Evolutionary conservation across 371 early-diverging fungal species (phyloP), one percentile per base, ranked within the genome.

Genomic region (Lichtheimia ornata): DNA sequence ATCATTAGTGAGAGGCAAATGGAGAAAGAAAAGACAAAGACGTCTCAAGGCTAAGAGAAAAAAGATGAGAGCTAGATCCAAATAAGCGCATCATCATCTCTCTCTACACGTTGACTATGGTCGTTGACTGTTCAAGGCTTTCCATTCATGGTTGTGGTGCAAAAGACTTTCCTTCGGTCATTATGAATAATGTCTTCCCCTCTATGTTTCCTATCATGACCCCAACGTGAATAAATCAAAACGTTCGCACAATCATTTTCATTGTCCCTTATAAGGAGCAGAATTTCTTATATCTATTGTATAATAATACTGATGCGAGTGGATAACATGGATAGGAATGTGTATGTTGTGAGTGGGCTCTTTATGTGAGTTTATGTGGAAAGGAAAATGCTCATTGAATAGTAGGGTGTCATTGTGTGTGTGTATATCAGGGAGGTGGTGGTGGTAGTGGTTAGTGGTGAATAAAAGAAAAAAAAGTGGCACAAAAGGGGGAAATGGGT

Each of bases 41-140:
- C 68, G 72, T 64, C 72, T 72, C 66, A 72, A 72, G 64, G 64
- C 66, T 63, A 72, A 72, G 66, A 72, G 72, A 72, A 72, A 59
- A 61, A 72, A 72, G 64, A 72, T 72, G 72, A 65, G 69, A 66
- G 69, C 69, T 35, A 67, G 72, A 67, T 61, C 61, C 69, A 72
- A 72, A 62, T 72, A 72, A 66, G 53, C 69, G 61, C 47, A 22
- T 47, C 47, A 47, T 47, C 47, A n/a, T 18, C 47, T 22, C 45
- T 25, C 25, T 24, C 30, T 3, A 15, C 57, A 56, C 45, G 57
- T 45, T 56, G 45, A 56, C 17, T 56, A 42, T 27, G 57, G 42
- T 41, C 42, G 45, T 56, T 27, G 45, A 44, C 57, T 13, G 57
- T 56, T 28, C 57, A 56, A 56, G 35, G n/a, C 30, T 42, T 42